Conservation (phyloP, 345 rosid species). For the Conringia planisiliqua region DNA sequence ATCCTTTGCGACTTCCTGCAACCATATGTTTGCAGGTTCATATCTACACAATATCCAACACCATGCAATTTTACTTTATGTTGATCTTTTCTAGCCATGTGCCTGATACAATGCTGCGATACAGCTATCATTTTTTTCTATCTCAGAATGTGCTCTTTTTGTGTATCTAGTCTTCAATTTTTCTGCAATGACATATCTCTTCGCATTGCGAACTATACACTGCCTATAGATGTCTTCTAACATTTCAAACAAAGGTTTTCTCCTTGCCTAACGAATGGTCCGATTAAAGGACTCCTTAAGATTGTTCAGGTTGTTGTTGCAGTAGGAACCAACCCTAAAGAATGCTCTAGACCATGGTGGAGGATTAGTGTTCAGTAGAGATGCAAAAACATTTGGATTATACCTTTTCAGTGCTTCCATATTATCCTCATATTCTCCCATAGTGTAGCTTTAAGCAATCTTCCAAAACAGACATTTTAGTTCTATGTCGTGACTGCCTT, state of each 20-base stretch:
- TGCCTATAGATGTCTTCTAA: background rate
- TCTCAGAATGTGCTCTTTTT: background rate
- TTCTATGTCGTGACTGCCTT: background rate
- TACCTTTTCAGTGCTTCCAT: background rate
- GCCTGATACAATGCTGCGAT: background rate
- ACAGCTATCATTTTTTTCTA: background rate
- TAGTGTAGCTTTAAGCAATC: background rate
- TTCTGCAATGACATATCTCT: background rate
- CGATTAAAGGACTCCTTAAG: background rate
- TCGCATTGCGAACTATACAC: background rate
- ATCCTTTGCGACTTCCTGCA: background rate
- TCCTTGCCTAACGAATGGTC: background rate
- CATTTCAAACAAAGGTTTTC: background rate
- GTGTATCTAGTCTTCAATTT: background rate
- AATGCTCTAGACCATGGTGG: background rate
- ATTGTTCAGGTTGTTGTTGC: background rate
- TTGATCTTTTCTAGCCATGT: background rate
- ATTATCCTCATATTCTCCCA: background rate
- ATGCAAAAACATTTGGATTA: background rate
- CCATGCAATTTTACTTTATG: background rate
- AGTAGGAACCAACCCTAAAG: background rate
- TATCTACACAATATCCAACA: background rate
- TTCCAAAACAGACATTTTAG: background rate
- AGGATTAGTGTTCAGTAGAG: background rate
- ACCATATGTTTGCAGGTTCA: background rate